Evolutionary conservation across 495 filamentous ascomycete species (phyloP).

Genomic region (Penicillium antarcticum): DNA sequence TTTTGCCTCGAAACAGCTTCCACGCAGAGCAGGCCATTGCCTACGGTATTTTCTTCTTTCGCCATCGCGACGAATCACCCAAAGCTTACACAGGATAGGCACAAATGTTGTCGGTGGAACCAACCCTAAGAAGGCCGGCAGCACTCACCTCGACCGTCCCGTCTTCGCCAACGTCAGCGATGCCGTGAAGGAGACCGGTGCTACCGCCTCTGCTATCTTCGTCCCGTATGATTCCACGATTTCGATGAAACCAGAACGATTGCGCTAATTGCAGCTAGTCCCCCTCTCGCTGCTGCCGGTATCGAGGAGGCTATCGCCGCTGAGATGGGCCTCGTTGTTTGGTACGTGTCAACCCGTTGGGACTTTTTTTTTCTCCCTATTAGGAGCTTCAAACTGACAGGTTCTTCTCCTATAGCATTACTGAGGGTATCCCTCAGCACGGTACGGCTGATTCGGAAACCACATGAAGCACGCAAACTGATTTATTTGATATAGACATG

Average conservation of each 20-base stretch:
- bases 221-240: slow-evolving; percentile 68
- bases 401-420: slow-evolving; percentile 59
- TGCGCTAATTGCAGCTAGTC: slow-evolving; percentile 46
- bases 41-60: slow-evolving; percentile 63
- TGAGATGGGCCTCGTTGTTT: slow-evolving; percentile 90
- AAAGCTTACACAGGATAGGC: slow-evolving; percentile 54
- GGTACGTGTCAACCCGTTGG: slow-evolving; percentile 46
- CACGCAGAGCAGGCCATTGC: slow-evolving; percentile 97
- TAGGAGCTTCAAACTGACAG: slow-evolving; percentile 8
- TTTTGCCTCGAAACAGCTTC: slow-evolving; percentile 61
- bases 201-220: slow-evolving; percentile 91
- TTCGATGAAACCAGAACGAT: background rate
- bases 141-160: slow-evolving; percentile 81
- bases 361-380: slow-evolving; percentile 9
- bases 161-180: slow-evolving; percentile 90
- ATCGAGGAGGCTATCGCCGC: slow-evolving; percentile 96
- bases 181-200: slow-evolving; percentile 87
- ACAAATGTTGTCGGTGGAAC: slow-evolving; percentile 97
- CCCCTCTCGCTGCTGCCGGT: slow-evolving; percentile 84
- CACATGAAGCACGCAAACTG: slow-evolving; percentile 13
- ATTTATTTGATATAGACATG: slow-evolving; percentile 69
- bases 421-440: slow-evolving; percentile 97
- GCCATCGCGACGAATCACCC: slow-evolving; percentile 13
- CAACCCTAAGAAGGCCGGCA: slow-evolving; percentile 97
- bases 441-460: slow-evolving; percentile 48